Base-by-base conservation (phyloP, 805 yeast genomes). In the Candida chilensis region DNA sequence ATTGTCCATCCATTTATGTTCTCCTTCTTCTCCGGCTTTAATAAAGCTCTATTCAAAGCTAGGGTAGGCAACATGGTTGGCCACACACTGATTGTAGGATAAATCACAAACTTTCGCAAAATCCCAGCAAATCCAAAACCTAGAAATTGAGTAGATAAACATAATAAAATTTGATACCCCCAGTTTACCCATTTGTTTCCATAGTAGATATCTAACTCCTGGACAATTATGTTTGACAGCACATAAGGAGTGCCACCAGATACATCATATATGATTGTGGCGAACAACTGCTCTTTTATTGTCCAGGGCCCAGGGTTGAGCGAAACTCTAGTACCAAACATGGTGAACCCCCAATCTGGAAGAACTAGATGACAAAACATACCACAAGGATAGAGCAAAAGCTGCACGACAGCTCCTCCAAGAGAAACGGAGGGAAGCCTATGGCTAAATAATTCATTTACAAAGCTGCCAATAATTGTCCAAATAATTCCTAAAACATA, bases 51-150 rank as follows among this genome's bases (percentile, higher is more conserved):
- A 32, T 50, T 52, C 24, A 52, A 36, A 10, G 58, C 60, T 11
- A 50, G 32, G 3, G 50, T 45, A 4, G 58, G 58, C 32, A 54
- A 37, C 8, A 46, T 30, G 2, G 50, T 42, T n/a, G 76, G 78
- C 81, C 81, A 75, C 20, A 75, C 45, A 9, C 73, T 57, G 32
- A 59, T 51, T 4, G 54, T 51, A 10, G 75, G 76, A 41, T 72
- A 73, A 6, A 75, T 64, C 2, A 63, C 64, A 19, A 78, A 68
- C 35, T 70, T 67, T 42, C 80, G 64, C 63, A 76, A 63, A 15
- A 78, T 44, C 29, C 81, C 78, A 5, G 85, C 83, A 46, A 78
- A 66, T 1, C 82, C 78, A 42, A 74, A 71, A 16, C 86, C 87
- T 38, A 78, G 52, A 37, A 71, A 72, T 44, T 76, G 78, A 2